Percentiles rank a stretch among this genome's conserved stretches.
Conservation (phyloP, 2,329 filamentous ascomycete genomes). For the Colletotrichum phormii region DNA sequence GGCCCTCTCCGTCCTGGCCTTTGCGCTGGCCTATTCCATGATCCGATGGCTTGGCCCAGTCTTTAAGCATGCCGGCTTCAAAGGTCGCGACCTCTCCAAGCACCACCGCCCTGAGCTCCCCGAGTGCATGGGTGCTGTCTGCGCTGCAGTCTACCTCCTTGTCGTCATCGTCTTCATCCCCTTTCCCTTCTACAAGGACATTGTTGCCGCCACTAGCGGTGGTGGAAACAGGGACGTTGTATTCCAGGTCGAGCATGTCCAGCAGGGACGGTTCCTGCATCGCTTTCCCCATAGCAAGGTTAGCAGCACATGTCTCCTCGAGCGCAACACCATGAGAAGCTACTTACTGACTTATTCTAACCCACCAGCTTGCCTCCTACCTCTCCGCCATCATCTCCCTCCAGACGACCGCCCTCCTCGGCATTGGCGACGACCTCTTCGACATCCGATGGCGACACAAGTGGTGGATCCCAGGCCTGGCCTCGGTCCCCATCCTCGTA, state of each 20-base stretch:
- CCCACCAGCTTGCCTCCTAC: constrained; percentile 85
- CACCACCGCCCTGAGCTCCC: constrained; percentile 79
- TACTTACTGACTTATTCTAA: not conserved
- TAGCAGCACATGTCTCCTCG: constrained; percentile 21
- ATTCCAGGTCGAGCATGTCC: constrained; percentile 76
- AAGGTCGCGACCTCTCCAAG: constrained; percentile 89
- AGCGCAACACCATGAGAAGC: not conserved
- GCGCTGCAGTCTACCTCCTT: constrained; percentile 91
- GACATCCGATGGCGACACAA: constrained; percentile 99
- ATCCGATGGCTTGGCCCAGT: constrained; percentile 93
- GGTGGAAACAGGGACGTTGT: constrained; percentile 92
- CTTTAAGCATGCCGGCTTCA: constrained; percentile 89
- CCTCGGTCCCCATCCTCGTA: constrained; percentile 91
- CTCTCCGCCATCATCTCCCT: constrained; percentile 93
- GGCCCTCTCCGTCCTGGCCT: constrained; percentile 87
- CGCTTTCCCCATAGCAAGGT: constrained; percentile 96
- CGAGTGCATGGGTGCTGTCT: constrained; percentile 95
- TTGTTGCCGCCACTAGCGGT: constrained; percentile 93
- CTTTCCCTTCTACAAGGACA: constrained; percentile 98
- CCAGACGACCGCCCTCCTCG: constrained; percentile 89
- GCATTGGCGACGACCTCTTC: constrained; percentile 95
- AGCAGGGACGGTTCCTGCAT: constrained; percentile 88
- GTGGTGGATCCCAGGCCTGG: constrained; percentile 95
- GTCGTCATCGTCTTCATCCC: constrained; percentile 92
- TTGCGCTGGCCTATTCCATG: constrained; percentile 83